Percentiles rank a stretch among this genome's conserved stretches.
phyloP scores from a whole-genome alignment of 306 rosid species.

The Dalbergia oliveri region DNA sequence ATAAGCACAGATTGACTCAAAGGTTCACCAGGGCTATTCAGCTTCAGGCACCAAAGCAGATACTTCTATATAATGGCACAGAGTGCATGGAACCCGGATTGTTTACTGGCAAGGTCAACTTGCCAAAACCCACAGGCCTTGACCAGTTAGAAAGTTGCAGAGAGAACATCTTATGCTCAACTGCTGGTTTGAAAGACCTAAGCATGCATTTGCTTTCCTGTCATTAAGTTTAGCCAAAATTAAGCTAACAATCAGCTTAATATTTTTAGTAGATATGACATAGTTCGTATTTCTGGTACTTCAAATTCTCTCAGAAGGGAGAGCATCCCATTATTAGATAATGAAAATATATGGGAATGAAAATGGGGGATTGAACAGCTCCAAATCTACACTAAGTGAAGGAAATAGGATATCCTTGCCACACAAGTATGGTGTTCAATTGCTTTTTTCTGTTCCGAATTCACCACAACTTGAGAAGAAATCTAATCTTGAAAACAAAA shows the following conservation, averaged over 20 bases:
- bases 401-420: constrained; percentile 27
- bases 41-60: constrained; percentile 67
- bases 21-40: constrained; percentile 71
- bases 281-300: constrained; percentile 23
- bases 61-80: constrained; percentile 54
- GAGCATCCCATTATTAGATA: constrained; percentile 8
- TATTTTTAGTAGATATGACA: constrained; percentile 38
- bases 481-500: background rate
- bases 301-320: constrained; percentile 2
- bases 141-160: constrained; percentile 60
- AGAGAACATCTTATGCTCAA: constrained; percentile 67
- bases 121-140: constrained; percentile 66
- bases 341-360: background rate
- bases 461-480: constrained; percentile 28
- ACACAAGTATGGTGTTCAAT: constrained; percentile 34
- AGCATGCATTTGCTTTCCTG: constrained; percentile 86
- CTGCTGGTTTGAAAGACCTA: constrained; percentile 72
- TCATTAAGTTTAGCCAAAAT: constrained; percentile 69
- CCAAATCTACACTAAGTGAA: constrained; percentile 31
- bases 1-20: constrained; percentile 49
- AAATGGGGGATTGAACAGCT: constrained; percentile 8
- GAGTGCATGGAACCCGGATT: constrained; percentile 53
- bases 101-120: constrained; percentile 57
- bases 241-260: constrained; percentile 58
- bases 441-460: background rate